These are phyloP conservation scores for Tulasnella sp. DNA, from an alignment of 768 basidiomycete genomes.

Conservation along the genomic window DNA sequence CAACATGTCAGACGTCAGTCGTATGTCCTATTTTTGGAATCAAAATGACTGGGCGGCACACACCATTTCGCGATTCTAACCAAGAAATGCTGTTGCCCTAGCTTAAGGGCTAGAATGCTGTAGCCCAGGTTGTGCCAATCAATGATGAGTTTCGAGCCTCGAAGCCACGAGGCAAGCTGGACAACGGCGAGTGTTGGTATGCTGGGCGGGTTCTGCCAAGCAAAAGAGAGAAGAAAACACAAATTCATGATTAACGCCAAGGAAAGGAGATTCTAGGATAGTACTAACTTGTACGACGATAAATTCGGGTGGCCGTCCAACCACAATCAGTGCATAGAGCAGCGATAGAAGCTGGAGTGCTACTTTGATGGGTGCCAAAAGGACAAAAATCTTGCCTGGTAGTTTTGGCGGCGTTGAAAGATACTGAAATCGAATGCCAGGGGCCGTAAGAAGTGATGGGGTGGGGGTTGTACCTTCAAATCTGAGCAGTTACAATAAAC, in stretches of 20 bases:
- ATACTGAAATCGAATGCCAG: constrained; percentile 67
- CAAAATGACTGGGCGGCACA: constrained; percentile 35
- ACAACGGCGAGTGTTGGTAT: constrained; percentile 91
- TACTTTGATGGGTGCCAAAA: constrained; percentile 77
- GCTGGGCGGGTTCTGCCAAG: constrained; percentile 85
- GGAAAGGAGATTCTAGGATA: constrained; percentile 4
- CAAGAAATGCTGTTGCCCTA: constrained; percentile 69
- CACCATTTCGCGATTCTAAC: constrained; percentile 79
- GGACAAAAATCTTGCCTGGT: constrained; percentile 64
- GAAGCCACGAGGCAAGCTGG: constrained; percentile 66
- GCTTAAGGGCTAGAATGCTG: constrained; percentile 82
- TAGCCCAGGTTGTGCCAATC: constrained; percentile 99
- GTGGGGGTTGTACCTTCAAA: constrained; percentile 77
- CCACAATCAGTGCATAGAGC: constrained; percentile 61
- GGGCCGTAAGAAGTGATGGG: constrained; percentile 67
- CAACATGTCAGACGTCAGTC: neutral
- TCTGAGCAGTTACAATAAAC: neutral
- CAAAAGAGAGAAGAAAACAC: neutral
- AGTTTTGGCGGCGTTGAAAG: constrained; percentile 66
- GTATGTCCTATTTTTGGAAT: neutral
- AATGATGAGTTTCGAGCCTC: constrained; percentile 86
- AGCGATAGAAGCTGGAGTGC: constrained; percentile 67
- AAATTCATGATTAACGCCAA: neutral
- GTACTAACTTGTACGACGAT: constrained; percentile 83
- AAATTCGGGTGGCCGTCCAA: constrained; percentile 66